A percentile compares a stretch with the other conserved stretches of the same genome.
Conservation (phyloP, 78 protist species). For the Pelomyxa schiedti region DNA sequence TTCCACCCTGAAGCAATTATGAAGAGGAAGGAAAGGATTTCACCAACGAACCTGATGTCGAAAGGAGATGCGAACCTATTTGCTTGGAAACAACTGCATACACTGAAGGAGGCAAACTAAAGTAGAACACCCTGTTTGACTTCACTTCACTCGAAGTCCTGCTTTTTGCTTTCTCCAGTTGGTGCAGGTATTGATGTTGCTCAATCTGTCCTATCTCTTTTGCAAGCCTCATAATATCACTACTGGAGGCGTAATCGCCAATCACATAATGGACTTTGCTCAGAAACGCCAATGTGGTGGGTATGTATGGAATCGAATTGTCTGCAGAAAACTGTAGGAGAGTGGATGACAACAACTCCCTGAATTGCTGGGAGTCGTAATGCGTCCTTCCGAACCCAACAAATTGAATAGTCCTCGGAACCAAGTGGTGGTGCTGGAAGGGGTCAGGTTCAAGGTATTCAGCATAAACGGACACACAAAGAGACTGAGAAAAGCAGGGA, state of each 20-base stretch:
- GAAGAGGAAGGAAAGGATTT: too few species aligned
- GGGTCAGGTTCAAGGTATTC: too few species aligned
- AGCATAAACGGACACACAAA: too few species aligned
- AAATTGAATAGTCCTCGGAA: too few species aligned
- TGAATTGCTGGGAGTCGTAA: background rate
- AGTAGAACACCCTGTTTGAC: slow-evolving; percentile 77
- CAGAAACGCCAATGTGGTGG: background rate
- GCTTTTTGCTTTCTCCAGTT: too few species aligned
- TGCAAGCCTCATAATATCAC: background rate
- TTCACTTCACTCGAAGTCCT: background rate
- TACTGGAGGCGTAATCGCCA: background rate
- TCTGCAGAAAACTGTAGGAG: too few species aligned
- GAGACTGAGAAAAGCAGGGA: background rate
- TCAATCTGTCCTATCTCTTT: background rate
- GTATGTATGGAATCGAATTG: too few species aligned
- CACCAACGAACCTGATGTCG: too few species aligned
- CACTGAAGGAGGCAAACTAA: slow-evolving; percentile 82
- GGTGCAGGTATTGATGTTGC: too few species aligned
- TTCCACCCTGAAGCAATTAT: slow-evolving; percentile 70
- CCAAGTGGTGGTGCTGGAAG: too few species aligned
- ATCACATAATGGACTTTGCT: background rate
- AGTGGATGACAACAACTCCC: background rate
- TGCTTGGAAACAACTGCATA: background rate
- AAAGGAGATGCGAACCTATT: too few species aligned
- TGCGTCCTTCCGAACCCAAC: background rate